Evolutionary conservation across 2,329 filamentous ascomycete species (phyloP), one percentile per base, ranked within the genome.

Genomic region (Arthrinium phaeospermum): DNA sequence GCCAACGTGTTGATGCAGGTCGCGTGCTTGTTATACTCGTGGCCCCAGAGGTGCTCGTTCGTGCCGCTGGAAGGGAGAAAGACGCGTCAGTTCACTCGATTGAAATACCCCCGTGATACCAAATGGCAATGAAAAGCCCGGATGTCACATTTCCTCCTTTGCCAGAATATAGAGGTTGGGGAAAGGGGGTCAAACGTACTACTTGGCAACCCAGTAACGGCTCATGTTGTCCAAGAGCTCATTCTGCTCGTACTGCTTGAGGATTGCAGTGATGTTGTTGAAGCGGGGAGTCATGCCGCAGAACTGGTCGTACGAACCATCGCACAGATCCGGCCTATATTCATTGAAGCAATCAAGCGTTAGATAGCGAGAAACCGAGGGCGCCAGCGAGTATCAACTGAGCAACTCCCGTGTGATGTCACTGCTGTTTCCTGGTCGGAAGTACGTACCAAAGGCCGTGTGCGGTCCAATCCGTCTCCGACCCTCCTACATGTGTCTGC

Each of bases 11-110:
- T 91, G 77, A 94, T 90, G 82, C 92, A 94, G 16, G 91, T 93
- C 45, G 89, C 92, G 80, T 94, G 91, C 80, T 92, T 93, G 80
- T 87, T 86, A 88, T 91, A 94, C 79, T 94, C 92, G 81, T 93
- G 91, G 76, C 89, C 86, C 92, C 92, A 94, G 77, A 94, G 79
- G 70, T 82, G 80, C 45, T 82, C 78, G 75, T 85, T 85, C 30
- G 80, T 78, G 37, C 83, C 83, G 71, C 82, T 82, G 71, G 13
- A 6, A 37, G 24, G n/a, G 24, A 45, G n/a, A 45, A 13, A 46
- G 49, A 46, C 22, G 19, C 14, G 69, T 37, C 16, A 24, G 37
- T 37, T 67, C 4, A 41, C 16, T 41, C 13, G 19, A n/a, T 16
- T 41, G 30, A n/a, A 41, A 22, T 41, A 24, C 7, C 30, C 7